These are phyloP conservation scores for Pholiota conissans DNA, from an alignment of 768 basidiomycete species.

Conservation along the genomic window DNA sequence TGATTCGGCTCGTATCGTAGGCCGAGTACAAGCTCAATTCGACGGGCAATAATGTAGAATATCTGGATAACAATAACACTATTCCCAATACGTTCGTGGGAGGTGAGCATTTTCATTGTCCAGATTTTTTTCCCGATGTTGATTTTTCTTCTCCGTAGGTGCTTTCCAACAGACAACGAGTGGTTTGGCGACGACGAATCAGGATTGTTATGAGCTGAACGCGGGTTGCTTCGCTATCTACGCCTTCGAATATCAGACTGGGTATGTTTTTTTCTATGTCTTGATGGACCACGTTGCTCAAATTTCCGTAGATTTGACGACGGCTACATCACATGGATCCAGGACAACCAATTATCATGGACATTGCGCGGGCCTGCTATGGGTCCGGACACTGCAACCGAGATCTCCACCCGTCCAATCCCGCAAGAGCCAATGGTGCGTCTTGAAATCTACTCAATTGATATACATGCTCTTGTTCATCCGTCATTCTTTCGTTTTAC, in stretches of 20 bases:
- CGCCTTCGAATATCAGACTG: slow-evolving; percentile 55
- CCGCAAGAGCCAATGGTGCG: slow-evolving; percentile 73
- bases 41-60: slow-evolving; percentile 44
- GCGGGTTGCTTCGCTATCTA: slow-evolving; percentile 35
- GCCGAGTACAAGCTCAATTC: slow-evolving; percentile 59
- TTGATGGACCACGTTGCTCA: not conserved
- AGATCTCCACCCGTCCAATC: slow-evolving; percentile 59
- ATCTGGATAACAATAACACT: slow-evolving; percentile 45
- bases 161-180: slow-evolving; percentile 77
- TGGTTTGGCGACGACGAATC: slow-evolving; percentile 61
- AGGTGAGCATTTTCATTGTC: slow-evolving; percentile 40
- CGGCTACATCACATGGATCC: slow-evolving; percentile 76
- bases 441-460: slow-evolving; percentile 31
- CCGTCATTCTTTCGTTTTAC: not conserved
- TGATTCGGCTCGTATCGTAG: slow-evolving; percentile 24
- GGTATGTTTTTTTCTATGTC: slow-evolving; percentile 25
- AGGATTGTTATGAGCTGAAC: slow-evolving; percentile 59
- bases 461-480: not conserved
- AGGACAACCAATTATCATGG: slow-evolving; percentile 64
- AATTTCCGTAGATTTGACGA: slow-evolving; percentile 23
- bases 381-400: slow-evolving; percentile 46
- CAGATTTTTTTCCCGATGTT: slow-evolving; percentile 9
- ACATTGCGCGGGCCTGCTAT: slow-evolving; percentile 59
- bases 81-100: slow-evolving; percentile 58
- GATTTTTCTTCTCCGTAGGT: slow-evolving; percentile 17